Base-by-base conservation (phyloP, 208 protist species). In the Leishmania tropica region DNA sequence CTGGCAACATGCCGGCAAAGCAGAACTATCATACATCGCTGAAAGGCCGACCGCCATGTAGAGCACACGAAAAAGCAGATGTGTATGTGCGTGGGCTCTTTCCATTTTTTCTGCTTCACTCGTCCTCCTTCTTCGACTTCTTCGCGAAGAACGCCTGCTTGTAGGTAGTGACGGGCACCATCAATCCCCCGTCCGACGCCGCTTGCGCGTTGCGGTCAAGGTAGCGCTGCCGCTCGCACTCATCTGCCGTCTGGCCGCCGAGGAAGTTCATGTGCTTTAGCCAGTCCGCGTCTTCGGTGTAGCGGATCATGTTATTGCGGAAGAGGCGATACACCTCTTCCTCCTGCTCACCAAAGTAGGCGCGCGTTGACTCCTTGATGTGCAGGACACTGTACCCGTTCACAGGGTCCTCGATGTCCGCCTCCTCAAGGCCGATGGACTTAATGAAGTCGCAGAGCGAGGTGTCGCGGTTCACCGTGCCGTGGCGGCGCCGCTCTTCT, bases 261-360 rank as follows among this genome's bases (percentile, higher is more conserved):
- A 90, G 70, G 67, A 93, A 86, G 35, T 68, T 80, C 60, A 72
- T 54, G 35, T 83, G 47, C 67, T 92, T 94, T 7, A 95, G 77
- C 85, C 86, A 95, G 56, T 83, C 83, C 35, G 78, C 77, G 67
- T 90, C 85, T 24, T 85, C 87, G 0, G 71, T 47, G 54, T 84
- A 85, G 2, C 35, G 85, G 37, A 83, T 67, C 75, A 94, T 81
- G 48, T 87, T 82, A 35, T 84, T 72, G 7, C 78, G 67, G 58
- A 93, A 88, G 45, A 64, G 58, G 28, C 85, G 80, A 75, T 92
- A 96, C 8, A 83, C 83, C 62, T 92, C 88, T 45, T 91, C 90
- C 35, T 91, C 86, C 19, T 87, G 86, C 81, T 93, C 88, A 15
- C 91, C 89, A 73, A 87, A 90, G 87, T 96, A 95, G 56, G 81